These are phyloP conservation scores for Paraconiothyrium sp. DNA, from an alignment of 2,329 filamentous ascomycete species.

Conservation along the genomic window DNA sequence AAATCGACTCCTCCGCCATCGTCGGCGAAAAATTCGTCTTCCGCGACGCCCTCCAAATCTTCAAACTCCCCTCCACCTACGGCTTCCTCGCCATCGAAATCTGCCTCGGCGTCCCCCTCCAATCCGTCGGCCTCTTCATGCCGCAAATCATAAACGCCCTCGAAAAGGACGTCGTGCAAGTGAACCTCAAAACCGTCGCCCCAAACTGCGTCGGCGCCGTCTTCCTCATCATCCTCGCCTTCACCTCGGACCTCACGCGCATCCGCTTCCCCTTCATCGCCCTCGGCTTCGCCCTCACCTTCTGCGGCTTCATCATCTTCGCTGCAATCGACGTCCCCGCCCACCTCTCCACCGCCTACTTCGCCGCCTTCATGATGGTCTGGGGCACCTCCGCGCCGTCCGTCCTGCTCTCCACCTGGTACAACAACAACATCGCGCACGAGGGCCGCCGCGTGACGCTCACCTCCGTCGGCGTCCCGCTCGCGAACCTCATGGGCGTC, in stretches of 20 bases:
- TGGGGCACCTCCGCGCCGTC: constrained; percentile 81
- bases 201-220: constrained; percentile 79
- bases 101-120: constrained; percentile 67
- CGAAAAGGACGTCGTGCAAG: constrained; percentile 67
- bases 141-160: constrained; percentile 66
- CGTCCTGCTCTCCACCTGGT: constrained; percentile 74
- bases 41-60: constrained; percentile 61
- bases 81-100: constrained; percentile 66
- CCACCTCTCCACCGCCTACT: constrained; percentile 75
- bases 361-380: constrained; percentile 82
- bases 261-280: constrained; percentile 78
- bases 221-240: constrained; percentile 77
- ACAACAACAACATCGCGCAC: constrained; percentile 84
- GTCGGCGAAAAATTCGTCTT: constrained; percentile 66
- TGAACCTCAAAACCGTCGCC: constrained; percentile 83
- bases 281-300: constrained; percentile 76
- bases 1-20: constrained; percentile 75
- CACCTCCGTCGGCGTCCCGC: constrained; percentile 76
- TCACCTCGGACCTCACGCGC: constrained; percentile 72
- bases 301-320: constrained; percentile 82
- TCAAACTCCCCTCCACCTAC: constrained; percentile 64
- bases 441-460: constrained; percentile 76
- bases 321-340: constrained; percentile 71
- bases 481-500: constrained; percentile 80
- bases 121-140: constrained; percentile 66